Base-by-base conservation (phyloP, 148 eudicot species). In the Bassia scoparia region DNA sequence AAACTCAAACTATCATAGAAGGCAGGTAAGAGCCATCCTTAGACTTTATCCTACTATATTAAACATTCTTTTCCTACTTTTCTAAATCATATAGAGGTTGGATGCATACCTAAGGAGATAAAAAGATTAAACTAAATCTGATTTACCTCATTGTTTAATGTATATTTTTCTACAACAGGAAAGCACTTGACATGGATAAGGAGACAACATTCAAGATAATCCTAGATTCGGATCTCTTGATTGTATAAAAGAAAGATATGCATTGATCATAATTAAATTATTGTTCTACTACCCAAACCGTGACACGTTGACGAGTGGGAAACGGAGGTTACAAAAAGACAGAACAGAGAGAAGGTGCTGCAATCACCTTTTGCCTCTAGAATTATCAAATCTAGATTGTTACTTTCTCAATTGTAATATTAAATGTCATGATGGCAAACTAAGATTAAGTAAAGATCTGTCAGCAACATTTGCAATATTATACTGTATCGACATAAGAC, bases 1-100 rank as follows among this genome's bases (percentile, higher is more conserved):
- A 56, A 60, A 56, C 35, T n/a, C n/a, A n/a, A n/a, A n/a, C 56
- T 66, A 60, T 48, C 31, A 35, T 52, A 68, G 44, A 61, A 30
- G 16, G 55, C 67, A 75, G 70, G 73, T 37, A 71, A 80, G 71
- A 30, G 73, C 65, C 69, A 50, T 38, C 56, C 68, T 70, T 37
- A 67, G 52, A 33, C 68, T 34, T 48, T 44, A 29, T 38, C 49
- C 54, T 52, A 69, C 55, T 21, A 55, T 34, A 54, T 63, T 62
- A 29, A 64, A 74, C 23, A 65, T 65, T 74, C 44, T 43, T 61
- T 33, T 49, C 41, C 23, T 53, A 20, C 15, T 63, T 71, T 73
- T 52, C 34, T 4, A 5, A 43, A 43, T 67, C 21, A 21, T 74
- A 35, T 17, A 29, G 61, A 44, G 26, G 62, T 23, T 61, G 24